These are phyloP conservation scores for Ophiostoma populinum DNA, from an alignment of 2,329 filamentous ascomycete species.

Conservation along the genomic window DNA sequence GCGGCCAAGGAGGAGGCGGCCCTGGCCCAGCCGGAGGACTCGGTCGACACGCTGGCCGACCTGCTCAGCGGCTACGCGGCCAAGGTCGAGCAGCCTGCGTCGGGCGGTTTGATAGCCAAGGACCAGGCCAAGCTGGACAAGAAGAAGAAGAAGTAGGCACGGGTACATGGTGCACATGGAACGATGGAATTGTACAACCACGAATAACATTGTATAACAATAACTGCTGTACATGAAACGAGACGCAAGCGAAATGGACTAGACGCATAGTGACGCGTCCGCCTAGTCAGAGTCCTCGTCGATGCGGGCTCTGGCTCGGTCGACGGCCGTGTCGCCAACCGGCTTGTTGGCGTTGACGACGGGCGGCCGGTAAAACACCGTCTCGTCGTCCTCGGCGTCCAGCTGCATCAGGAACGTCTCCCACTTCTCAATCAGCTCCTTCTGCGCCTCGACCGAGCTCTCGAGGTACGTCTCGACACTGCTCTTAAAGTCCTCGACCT, in stretches of 20 bases:
- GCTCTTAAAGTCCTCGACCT: slow-evolving; percentile 98
- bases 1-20: not conserved
- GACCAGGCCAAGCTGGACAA: slow-evolving; percentile 20
- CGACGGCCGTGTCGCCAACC: slow-evolving; percentile 39
- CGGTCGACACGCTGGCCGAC: slow-evolving; percentile 26
- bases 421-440: slow-evolving; percentile 89
- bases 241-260: too few species aligned
- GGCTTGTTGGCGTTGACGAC: slow-evolving; percentile 31
- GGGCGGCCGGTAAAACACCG: slow-evolving; percentile 46
- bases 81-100: slow-evolving; percentile 19
- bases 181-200: slow-evolving; percentile 5
- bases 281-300: slow-evolving; percentile 41
- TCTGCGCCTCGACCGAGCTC: slow-evolving; percentile 93
- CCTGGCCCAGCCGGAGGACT: slow-evolving; percentile 11
- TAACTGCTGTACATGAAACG: not conserved
- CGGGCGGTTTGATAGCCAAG: slow-evolving; percentile 23
- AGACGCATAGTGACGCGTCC: too few species aligned
- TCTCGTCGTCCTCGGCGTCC: slow-evolving; percentile 78
- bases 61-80: slow-evolving; percentile 33
- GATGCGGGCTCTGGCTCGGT: slow-evolving; percentile 39
- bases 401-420: slow-evolving; percentile 95
- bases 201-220: not conserved
- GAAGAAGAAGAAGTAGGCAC: slow-evolving; percentile 21
- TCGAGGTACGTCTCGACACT: slow-evolving; percentile 96
- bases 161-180: not conserved